A percentile compares a stretch with the other conserved stretches of the same genome.
These are phyloP conservation scores for Colletotrichum trifolii DNA, from an alignment of 2,329 filamentous ascomycete genomes.

Conservation along the genomic window DNA sequence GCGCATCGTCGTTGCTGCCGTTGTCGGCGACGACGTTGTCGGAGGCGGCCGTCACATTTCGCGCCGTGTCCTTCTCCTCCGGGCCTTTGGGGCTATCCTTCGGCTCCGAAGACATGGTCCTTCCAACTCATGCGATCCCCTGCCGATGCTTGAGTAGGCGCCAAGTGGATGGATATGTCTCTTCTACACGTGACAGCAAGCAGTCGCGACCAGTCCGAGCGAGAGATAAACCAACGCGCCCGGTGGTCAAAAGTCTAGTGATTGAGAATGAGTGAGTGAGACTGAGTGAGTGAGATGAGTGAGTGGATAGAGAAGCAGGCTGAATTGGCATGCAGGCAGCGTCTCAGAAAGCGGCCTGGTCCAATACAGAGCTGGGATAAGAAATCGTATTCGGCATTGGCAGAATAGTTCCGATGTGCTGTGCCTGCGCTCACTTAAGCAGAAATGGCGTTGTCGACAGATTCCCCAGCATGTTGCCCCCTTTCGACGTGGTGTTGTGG, in stretches of 20 bases:
- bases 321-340: slow-evolving; percentile 24
- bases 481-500: slow-evolving; percentile 16
- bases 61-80: slow-evolving; percentile 5
- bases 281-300: slow-evolving; percentile 9
- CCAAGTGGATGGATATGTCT: no score
- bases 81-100: slow-evolving; percentile 3
- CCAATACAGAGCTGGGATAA: neutral
- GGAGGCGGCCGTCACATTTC: neutral
- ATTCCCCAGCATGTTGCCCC: slow-evolving; percentile 4
- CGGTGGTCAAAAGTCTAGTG: no score
- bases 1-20: neutral
- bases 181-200: no score
- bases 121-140: neutral
- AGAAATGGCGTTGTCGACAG: slow-evolving; percentile 27
- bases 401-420: slow-evolving; percentile 24
- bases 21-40: neutral
- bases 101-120: slow-evolving; percentile 18
- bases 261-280: neutral
- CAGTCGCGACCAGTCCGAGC: slow-evolving; percentile 10
- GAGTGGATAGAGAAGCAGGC: slow-evolving; percentile 1
- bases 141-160: no score
- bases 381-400: slow-evolving; percentile 20
- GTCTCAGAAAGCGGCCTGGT: no score
- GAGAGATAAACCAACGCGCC: neutral
- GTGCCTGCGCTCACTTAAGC: slow-evolving; percentile 26